Percentiles rank a stretch among this genome's conserved stretches.
Conservation (phyloP, 352 stramenopile genomes). For the Phytophthora pseudosyringae region DNA sequence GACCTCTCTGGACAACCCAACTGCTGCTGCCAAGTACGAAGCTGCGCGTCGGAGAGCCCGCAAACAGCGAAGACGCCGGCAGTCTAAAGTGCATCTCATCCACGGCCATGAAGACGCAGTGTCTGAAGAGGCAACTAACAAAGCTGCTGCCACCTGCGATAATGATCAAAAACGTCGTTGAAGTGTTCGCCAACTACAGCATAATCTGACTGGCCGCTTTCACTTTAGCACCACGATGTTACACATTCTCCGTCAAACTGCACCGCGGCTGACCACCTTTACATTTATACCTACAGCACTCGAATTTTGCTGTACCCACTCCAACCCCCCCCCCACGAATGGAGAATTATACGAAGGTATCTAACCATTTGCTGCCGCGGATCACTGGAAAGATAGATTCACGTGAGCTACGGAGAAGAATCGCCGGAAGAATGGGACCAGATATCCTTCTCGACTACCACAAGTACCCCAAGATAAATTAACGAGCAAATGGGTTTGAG, state of each 20-base stretch:
- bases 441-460: background rate
- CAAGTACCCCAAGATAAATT: conserved; percentile 3
- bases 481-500: conserved; percentile 18
- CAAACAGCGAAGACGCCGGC: conserved; percentile 23
- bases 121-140: background rate
- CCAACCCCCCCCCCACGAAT: background rate
- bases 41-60: conserved; percentile 48
- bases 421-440: conserved; percentile 14
- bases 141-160: background rate
- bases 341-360: conserved; percentile 12
- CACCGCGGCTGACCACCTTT: conserved; percentile 3
- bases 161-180: background rate
- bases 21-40: conserved; percentile 60
- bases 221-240: background rate
- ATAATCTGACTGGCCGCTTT: background rate
- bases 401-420: background rate
- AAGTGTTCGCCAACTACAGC: background rate
- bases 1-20: conserved; percentile 67
- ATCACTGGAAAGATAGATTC: conserved; percentile 8
- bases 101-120: conserved; percentile 1
- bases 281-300: background rate
- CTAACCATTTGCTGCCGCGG: conserved; percentile 27
- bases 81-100: conserved; percentile 10
- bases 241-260: background rate
- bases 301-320: background rate